A percentile compares a stretch with the other conserved stretches of the same genome.
These are phyloP conservation scores for Cryphonectria radicalis DNA, from an alignment of 2,329 filamentous ascomycete genomes.

Conservation along the genomic window DNA sequence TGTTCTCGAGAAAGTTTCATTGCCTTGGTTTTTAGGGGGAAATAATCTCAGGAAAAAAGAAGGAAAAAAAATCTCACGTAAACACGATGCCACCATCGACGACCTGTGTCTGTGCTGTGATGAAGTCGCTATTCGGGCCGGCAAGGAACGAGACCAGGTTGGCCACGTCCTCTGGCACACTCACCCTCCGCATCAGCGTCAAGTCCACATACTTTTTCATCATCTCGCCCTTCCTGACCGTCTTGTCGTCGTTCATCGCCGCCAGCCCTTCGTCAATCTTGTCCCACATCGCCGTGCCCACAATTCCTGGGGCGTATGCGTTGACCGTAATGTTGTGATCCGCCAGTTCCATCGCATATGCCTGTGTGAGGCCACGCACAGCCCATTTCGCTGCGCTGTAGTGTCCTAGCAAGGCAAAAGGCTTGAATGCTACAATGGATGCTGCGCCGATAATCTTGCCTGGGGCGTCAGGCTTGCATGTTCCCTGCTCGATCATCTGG, in stretches of 20 bases:
- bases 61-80: slow-evolving; percentile 33
- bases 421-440: slow-evolving; percentile 63
- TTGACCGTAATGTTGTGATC: slow-evolving; percentile 68
- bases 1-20: not conserved
- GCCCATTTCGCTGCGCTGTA: slow-evolving; percentile 71
- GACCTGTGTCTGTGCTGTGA: slow-evolving; percentile 68
- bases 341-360: slow-evolving; percentile 69
- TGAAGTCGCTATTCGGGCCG: slow-evolving; percentile 62
- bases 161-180: slow-evolving; percentile 65
- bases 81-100: slow-evolving; percentile 65
- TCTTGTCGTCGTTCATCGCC: slow-evolving; percentile 54
- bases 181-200: slow-evolving; percentile 61
- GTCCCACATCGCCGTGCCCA: slow-evolving; percentile 72
- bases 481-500: slow-evolving; percentile 67
- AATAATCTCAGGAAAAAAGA: no score
- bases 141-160: slow-evolving; percentile 66
- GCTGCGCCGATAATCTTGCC: slow-evolving; percentile 58
- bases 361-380: slow-evolving; percentile 67
- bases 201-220: slow-evolving; percentile 59
- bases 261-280: slow-evolving; percentile 65
- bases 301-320: slow-evolving; percentile 69
- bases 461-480: slow-evolving; percentile 35
- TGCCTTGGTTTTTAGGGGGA: no score
- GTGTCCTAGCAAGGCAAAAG: slow-evolving; percentile 61
- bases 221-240: slow-evolving; percentile 39